Evolutionary conservation across 2,329 filamentous ascomycete genomes (phyloP).

Genomic region (Epichloe scottii): DNA sequence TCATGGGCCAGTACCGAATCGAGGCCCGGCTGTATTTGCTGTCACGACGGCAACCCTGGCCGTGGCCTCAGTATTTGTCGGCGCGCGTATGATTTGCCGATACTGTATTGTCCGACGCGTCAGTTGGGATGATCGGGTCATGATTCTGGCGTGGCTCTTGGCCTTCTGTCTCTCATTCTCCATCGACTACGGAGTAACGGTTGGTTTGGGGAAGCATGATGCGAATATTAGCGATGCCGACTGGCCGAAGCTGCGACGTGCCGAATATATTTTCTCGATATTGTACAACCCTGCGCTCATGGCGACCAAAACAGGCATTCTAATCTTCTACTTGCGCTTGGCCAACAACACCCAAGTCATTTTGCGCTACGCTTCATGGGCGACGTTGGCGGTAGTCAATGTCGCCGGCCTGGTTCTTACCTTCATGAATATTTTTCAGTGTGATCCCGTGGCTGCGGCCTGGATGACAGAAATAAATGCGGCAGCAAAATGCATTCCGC

Average conservation of each 20-base stretch:
- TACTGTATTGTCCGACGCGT: slow-evolving; percentile 59
- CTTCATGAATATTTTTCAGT: slow-evolving; percentile 80
- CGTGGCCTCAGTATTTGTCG: slow-evolving; percentile 62
- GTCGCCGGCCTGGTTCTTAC: slow-evolving; percentile 67
- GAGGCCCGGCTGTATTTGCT: slow-evolving; percentile 50
- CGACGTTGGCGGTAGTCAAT: slow-evolving; percentile 66
- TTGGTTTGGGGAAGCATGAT: slow-evolving; percentile 59
- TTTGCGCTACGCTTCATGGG: slow-evolving; percentile 72
- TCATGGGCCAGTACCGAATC: slow-evolving; percentile 27
- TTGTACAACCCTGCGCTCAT: slow-evolving; percentile 77
- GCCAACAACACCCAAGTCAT: slow-evolving; percentile 65
- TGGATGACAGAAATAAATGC: slow-evolving; percentile 35
- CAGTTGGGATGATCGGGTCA: slow-evolving; percentile 69
- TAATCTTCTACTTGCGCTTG: slow-evolving; percentile 79
- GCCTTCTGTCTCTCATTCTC: slow-evolving; percentile 55
- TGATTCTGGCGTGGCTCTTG: slow-evolving; percentile 65
- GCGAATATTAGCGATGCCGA: slow-evolving; percentile 39
- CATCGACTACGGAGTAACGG: slow-evolving; percentile 49
- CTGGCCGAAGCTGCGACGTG: slow-evolving; percentile 38
- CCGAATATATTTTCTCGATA: slow-evolving; percentile 53
- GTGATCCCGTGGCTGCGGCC: slow-evolving; percentile 57
- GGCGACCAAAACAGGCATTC: slow-evolving; percentile 84
- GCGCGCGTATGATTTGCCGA: slow-evolving; percentile 60
- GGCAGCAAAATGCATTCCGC: slow-evolving; percentile 36
- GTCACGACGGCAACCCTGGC: slow-evolving; percentile 59